phyloP scores from a whole-genome alignment of 2,329 filamentous ascomycete genomes.

The Beauveria sp. region DNA sequence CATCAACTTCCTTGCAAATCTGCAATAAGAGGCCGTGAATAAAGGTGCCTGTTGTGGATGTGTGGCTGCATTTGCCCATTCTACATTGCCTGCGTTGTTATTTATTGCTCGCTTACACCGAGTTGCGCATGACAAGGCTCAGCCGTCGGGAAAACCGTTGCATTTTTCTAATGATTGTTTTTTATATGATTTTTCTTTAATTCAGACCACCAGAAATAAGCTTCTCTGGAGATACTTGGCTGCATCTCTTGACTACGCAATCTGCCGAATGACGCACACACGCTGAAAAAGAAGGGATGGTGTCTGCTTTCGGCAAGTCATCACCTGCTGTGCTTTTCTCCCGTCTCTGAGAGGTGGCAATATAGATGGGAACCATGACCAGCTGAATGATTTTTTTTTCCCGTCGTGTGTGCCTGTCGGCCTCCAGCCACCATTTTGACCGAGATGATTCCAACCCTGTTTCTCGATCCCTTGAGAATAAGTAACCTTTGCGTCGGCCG shows the following conservation, averaged over 20 bases:
- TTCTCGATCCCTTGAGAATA: not conserved
- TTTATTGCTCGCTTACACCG: not conserved
- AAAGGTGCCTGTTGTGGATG: not conserved
- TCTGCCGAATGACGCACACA: not conserved
- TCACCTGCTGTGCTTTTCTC: not conserved
- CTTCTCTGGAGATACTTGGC: too few relatives aligned
- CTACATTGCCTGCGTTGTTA: not conserved
- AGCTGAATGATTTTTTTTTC: not conserved
- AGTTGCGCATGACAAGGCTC: not conserved
- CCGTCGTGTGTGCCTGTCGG: not conserved
- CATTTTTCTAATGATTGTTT: not conserved
- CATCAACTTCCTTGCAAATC: not conserved
- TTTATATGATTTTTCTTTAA: not conserved
- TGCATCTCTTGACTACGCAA: not conserved
- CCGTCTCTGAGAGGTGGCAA: not conserved
- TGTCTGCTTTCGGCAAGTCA: not conserved
- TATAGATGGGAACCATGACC: not conserved
- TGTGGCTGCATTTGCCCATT: not conserved
- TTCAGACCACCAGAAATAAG: not conserved
- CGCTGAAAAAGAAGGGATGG: not conserved
- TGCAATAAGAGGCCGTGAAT: not conserved
- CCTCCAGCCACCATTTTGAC: not conserved
- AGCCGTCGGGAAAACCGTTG: too few relatives aligned
- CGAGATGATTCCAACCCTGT: not conserved
- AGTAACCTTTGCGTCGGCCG: too few relatives aligned